phyloP scores from a whole-genome alignment of 2,329 filamentous ascomycete species.

The Curvularia spicifera region DNA sequence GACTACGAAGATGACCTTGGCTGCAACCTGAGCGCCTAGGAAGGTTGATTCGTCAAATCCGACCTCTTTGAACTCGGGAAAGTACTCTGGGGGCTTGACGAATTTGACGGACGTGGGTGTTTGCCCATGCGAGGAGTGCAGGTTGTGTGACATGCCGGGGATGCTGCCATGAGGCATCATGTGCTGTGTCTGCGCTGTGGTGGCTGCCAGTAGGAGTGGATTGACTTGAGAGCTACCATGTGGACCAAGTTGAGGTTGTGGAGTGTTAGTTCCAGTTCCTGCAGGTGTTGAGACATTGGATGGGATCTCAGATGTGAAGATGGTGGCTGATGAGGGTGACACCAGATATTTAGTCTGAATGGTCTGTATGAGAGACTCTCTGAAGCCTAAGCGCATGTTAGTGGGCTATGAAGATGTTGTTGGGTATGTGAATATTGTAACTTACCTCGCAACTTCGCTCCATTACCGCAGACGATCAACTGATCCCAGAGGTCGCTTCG shows the following conservation, averaged over 20 bases:
- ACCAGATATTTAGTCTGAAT: slow-evolving; percentile 84
- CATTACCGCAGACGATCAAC: slow-evolving; percentile 89
- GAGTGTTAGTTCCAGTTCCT: slow-evolving; percentile 90
- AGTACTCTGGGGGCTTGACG: slow-evolving; percentile 79
- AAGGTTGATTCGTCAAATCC: slow-evolving; percentile 84
- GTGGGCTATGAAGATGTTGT: slow-evolving; percentile 21
- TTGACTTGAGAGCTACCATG: slow-evolving; percentile 71
- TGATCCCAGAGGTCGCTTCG: slow-evolving; percentile 90
- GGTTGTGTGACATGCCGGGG: slow-evolving; percentile 53
- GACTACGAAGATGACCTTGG: slow-evolving; percentile 73
- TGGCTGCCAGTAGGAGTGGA: slow-evolving; percentile 89
- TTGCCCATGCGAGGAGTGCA: slow-evolving; percentile 69
- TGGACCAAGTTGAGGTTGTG: slow-evolving; percentile 64
- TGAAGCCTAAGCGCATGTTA: slow-evolving; percentile 68
- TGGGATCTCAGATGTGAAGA: slow-evolving; percentile 95
- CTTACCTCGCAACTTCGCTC: slow-evolving; percentile 68
- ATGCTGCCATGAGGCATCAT: slow-evolving; percentile 52
- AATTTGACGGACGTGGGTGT: slow-evolving; percentile 86
- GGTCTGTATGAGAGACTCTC: slow-evolving; percentile 82
- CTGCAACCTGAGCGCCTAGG: slow-evolving; percentile 84
- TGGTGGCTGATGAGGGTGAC: slow-evolving; percentile 89
- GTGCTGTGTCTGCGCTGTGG: slow-evolving; percentile 69
- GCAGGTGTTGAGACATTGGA: slow-evolving; percentile 91
- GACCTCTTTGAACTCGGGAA: slow-evolving; percentile 83
- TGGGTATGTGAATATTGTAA: neutral